phyloP scores from a whole-genome alignment of 2,329 filamentous ascomycete genomes.

The Botrytis paeoniae region DNA sequence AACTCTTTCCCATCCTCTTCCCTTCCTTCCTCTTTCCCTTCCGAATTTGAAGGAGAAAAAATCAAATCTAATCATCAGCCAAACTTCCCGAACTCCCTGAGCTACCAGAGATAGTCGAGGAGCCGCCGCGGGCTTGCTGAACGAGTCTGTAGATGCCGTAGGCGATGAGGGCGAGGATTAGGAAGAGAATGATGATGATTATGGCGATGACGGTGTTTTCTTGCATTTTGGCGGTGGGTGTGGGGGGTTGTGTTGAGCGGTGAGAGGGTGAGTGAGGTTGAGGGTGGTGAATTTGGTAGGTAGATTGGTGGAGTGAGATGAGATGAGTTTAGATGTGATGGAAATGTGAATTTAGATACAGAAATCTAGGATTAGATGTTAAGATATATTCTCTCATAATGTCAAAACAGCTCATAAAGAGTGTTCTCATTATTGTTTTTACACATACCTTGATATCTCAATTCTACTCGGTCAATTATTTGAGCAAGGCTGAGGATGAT shows the following conservation, averaged over 20 bases:
- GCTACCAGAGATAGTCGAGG: slow-evolving; percentile 23
- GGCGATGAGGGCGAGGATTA: slow-evolving; percentile 57
- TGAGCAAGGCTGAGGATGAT: not conserved
- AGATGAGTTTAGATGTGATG: not conserved
- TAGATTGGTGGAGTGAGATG: not conserved
- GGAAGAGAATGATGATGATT: slow-evolving; percentile 65
- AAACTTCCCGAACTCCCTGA: slow-evolving; percentile 29
- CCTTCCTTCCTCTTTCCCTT: not conserved
- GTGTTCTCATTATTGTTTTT: not conserved
- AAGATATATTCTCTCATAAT: not conserved
- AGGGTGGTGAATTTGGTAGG: not conserved
- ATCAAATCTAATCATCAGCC: slow-evolving; percentile 31
- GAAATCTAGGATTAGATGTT: not conserved
- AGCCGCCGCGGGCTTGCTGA: slow-evolving; percentile 42
- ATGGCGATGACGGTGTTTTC: slow-evolving; percentile 66
- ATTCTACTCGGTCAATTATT: not conserved
- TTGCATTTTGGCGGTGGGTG: slow-evolving; percentile 48
- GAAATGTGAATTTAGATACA: not conserved
- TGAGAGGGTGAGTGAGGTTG: not conserved
- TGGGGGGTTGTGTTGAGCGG: not conserved
- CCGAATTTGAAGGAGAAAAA: no score
- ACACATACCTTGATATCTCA: not conserved
- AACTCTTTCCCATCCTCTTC: not conserved
- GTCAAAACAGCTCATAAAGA: not conserved
- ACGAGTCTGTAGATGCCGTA: slow-evolving; percentile 64